These are phyloP conservation scores for Phytophthora cactorum DNA, from an alignment of 352 stramenopile genomes.

Conservation along the genomic window DNA sequence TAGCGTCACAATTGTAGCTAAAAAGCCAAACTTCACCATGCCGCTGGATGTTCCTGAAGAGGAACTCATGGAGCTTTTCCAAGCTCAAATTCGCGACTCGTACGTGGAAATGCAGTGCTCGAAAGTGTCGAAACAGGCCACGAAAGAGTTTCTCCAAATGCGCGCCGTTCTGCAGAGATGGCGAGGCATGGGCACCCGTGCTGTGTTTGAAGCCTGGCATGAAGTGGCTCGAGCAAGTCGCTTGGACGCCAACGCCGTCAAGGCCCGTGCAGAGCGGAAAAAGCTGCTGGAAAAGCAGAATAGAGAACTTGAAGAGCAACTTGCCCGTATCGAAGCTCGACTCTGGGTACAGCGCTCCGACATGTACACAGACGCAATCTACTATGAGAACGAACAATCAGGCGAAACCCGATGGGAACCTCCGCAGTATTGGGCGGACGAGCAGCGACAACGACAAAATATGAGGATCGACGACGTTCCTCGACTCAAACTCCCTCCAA, in stretches of 20 bases:
- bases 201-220: constrained; percentile 69
- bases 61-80: constrained; percentile 53
- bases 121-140: constrained; percentile 52
- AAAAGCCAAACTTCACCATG: constrained; percentile 30
- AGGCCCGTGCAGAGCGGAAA: constrained; percentile 40
- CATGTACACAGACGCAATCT: constrained; percentile 72
- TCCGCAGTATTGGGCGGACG: constrained; percentile 62
- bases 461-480: constrained; percentile 13
- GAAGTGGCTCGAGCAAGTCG: constrained; percentile 50
- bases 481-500: constrained; percentile 34
- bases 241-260: constrained; percentile 36
- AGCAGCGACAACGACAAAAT: constrained; percentile 28
- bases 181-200: constrained; percentile 56
- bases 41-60: constrained; percentile 43
- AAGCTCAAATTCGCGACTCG: constrained; percentile 47
- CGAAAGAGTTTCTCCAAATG: constrained; percentile 68
- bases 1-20: constrained; percentile 6
- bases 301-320: constrained; percentile 50
- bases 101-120: constrained; percentile 61
- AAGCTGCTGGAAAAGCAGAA: constrained; percentile 65
- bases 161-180: constrained; percentile 58
- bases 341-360: constrained; percentile 62
- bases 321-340: constrained; percentile 50
- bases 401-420: constrained; percentile 57
- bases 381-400: constrained; percentile 63